These are phyloP conservation scores for Boletus coccyginus DNA, from an alignment of 768 basidiomycete genomes.

Conservation along the genomic window DNA sequence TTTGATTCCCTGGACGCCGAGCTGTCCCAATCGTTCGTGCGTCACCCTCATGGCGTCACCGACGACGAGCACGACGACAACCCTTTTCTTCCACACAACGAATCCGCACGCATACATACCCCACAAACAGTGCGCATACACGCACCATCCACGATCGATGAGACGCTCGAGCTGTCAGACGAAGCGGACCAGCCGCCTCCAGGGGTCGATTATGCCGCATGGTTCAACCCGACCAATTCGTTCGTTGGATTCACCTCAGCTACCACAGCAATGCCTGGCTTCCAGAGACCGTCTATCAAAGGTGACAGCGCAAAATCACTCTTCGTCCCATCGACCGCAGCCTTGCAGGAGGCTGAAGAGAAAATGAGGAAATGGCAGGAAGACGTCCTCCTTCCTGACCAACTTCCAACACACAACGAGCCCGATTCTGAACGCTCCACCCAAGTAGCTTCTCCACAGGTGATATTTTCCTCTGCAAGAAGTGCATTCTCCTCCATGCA, in stretches of 20 bases:
- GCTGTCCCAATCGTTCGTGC: conserved; percentile 36
- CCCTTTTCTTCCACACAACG: too few relatives aligned
- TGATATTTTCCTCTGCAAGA: conserved; percentile 37
- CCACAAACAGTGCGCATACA: conserved; percentile 7
- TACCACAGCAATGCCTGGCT: conserved; percentile 17
- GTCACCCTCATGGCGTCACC: too few relatives aligned
- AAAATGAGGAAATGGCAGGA: conserved; percentile 50
- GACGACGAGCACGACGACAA: too few relatives aligned
- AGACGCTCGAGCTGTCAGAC: conserved; percentile 1
- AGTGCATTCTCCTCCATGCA: conserved; percentile 32
- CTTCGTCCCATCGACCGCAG: conserved; percentile 51
- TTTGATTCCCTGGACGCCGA: conserved; percentile 50
- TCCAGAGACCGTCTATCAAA: conserved; percentile 16
- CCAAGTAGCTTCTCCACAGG: conserved; percentile 21
- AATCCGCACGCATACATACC: too few relatives aligned
- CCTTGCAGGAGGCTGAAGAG: conserved; percentile 53
- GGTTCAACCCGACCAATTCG: conserved; percentile 43
- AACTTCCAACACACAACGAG: conserved; percentile 21
- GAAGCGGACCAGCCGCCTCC: conserved; percentile 32
- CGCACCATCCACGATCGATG: conserved; percentile 13
- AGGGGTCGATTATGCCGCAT: conserved; percentile 44
- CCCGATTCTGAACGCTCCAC: conserved; percentile 1
- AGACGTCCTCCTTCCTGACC: conserved; percentile 26
- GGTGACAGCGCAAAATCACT: conserved; percentile 24
- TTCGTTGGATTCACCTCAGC: conserved; percentile 40